Conservation (phyloP, 2,329 filamentous ascomycete species). For the Epichloe scottii region DNA sequence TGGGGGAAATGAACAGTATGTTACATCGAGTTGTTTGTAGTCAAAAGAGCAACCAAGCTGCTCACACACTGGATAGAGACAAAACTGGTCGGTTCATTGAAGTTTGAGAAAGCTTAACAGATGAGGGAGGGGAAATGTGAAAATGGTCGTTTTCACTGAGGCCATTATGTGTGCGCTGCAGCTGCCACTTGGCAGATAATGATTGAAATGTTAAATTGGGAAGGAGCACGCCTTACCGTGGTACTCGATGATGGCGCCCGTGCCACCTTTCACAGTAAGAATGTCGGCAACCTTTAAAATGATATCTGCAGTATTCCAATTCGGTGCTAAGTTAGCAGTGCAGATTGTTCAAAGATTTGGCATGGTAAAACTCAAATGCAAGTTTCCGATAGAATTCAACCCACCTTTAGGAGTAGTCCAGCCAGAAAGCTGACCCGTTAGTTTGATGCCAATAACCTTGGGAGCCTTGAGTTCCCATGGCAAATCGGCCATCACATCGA, state of each 20-base stretch:
- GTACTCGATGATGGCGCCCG: conserved; percentile 80
- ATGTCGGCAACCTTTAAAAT: conserved; percentile 97
- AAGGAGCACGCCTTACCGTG: conserved; percentile 20
- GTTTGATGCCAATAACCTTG: conserved; percentile 90
- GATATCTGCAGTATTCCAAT: conserved; percentile 48
- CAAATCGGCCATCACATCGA: conserved; percentile 94
- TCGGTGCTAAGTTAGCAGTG: background rate
- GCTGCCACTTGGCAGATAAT: no score
- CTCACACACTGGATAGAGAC: no score
- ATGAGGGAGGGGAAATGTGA: no score
- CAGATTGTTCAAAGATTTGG: background rate
- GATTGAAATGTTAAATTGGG: no score
- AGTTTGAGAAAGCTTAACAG: no score
- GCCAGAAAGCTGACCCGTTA: conserved; percentile 77
- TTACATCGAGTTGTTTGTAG: no score
- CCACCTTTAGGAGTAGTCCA: conserved; percentile 89
- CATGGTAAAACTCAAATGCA: background rate
- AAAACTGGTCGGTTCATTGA: no score
- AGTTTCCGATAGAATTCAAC: conserved; percentile 11
- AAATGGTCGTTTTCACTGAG: no score
- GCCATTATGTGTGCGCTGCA: no score
- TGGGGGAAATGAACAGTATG: no score
- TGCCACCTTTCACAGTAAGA: conserved; percentile 95
- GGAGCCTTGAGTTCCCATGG: conserved; percentile 98
- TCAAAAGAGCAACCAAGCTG: no score